Conservation (phyloP, 1,284 basidiomycete genomes). For the Boletus chippewaensis region DNA sequence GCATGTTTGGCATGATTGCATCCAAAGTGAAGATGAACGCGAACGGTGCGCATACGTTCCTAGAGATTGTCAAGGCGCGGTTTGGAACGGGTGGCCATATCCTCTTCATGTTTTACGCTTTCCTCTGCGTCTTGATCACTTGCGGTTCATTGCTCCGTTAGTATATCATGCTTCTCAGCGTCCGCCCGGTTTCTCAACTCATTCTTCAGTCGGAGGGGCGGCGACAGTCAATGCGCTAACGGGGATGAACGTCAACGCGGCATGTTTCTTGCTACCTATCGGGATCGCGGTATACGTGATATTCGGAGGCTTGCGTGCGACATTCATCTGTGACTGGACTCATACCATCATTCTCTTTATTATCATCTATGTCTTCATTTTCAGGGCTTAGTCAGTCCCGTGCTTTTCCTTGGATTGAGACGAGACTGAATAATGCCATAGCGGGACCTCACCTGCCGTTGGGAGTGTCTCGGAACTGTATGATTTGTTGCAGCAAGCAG, state of each 20-base stretch:
- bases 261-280: constrained; percentile 52
- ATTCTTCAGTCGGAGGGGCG: constrained; percentile 44
- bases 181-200: background rate
- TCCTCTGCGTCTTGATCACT: constrained; percentile 57
- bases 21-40: constrained; percentile 57
- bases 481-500: constrained; percentile 41
- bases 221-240: constrained; percentile 63
- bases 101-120: constrained; percentile 59
- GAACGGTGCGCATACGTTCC: constrained; percentile 50
- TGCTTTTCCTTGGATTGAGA: background rate
- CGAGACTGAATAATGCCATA: constrained; percentile 15
- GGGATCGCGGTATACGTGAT: constrained; percentile 42
- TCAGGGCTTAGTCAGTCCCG: constrained; percentile 38
- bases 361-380: constrained; percentile 46
- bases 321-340: constrained; percentile 49
- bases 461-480: constrained; percentile 40
- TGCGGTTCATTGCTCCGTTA: constrained; percentile 46
- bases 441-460: constrained; percentile 39
- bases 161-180: constrained; percentile 14
- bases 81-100: constrained; percentile 60
- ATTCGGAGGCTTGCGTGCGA: constrained; percentile 48
- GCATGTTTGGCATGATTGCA: constrained; percentile 52
- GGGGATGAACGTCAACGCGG: constrained; percentile 57
- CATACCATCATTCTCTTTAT: constrained; percentile 48
- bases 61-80: constrained; percentile 55